phyloP scores from a whole-genome alignment of 768 basidiomycete genomes.

The Russula sp. region DNA sequence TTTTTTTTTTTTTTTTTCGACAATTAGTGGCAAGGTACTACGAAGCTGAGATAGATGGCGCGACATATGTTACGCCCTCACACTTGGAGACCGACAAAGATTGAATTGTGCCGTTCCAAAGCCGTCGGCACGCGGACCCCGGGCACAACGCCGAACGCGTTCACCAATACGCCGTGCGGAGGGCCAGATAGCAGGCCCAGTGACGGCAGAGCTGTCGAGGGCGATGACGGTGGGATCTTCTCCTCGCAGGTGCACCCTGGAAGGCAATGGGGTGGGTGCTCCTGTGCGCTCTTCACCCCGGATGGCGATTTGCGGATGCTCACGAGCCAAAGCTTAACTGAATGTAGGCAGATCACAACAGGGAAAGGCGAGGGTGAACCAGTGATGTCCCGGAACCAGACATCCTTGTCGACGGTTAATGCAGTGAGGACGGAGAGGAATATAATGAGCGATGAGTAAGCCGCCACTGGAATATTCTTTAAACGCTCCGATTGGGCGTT shows the following conservation, averaged over 20 bases:
- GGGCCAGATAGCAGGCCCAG: slow-evolving; percentile 2
- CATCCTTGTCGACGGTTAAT: slow-evolving; percentile 20
- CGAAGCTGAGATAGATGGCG: background rate
- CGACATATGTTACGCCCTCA: background rate
- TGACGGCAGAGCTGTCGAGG: slow-evolving; percentile 16
- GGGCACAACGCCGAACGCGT: slow-evolving; percentile 10
- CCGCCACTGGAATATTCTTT: slow-evolving; percentile 6
- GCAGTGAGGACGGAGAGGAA: slow-evolving; percentile 16
- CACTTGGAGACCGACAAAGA: slow-evolving; percentile 21
- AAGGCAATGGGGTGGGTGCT: slow-evolving; percentile 14
- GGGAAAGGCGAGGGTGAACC: slow-evolving; percentile 25
- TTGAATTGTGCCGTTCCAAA: slow-evolving; percentile 23
- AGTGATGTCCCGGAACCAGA: slow-evolving; percentile 24
- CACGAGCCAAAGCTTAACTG: slow-evolving; percentile 5
- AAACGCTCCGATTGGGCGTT: background rate
- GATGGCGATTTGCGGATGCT: background rate
- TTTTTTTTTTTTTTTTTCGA: no score
- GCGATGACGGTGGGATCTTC: slow-evolving; percentile 21
- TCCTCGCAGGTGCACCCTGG: slow-evolving; percentile 21
- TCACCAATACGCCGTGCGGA: background rate
- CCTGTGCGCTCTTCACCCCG: background rate
- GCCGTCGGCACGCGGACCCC: slow-evolving; percentile 23
- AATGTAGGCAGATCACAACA: slow-evolving; percentile 8
- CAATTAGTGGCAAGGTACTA: background rate
- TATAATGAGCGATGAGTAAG: slow-evolving; percentile 15